phyloP scores from a whole-genome alignment of 768 basidiomycete genomes.

The Chiua virens region DNA sequence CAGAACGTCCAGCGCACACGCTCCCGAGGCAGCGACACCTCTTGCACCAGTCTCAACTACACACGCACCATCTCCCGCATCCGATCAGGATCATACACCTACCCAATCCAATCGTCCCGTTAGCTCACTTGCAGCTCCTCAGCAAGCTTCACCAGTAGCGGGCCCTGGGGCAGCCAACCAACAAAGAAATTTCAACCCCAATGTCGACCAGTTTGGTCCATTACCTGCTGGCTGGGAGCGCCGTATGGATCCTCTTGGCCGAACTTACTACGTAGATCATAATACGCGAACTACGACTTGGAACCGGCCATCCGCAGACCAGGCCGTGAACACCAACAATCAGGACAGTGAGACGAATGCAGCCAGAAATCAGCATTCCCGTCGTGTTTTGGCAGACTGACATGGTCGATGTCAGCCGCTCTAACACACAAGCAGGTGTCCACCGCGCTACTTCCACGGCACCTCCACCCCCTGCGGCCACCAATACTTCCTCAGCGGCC shows the following conservation, averaged over 20 bases:
- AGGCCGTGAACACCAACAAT: slow-evolving; percentile 65
- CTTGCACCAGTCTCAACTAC: slow-evolving; percentile 42
- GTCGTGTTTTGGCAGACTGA: slow-evolving; percentile 83
- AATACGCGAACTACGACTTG: slow-evolving; percentile 97
- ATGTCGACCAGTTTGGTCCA: slow-evolving; percentile 90
- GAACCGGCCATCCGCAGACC: slow-evolving; percentile 85
- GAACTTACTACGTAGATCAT: slow-evolving; percentile 99
- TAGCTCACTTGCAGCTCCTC: slow-evolving; percentile 29
- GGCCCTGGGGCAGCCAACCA: slow-evolving; percentile 45
- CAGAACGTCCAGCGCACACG: slow-evolving; percentile 67
- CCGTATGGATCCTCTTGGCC: slow-evolving; percentile 91
- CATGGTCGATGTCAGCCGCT: slow-evolving; percentile 70
- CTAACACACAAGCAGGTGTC: slow-evolving; percentile 38
- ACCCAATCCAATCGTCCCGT: slow-evolving; percentile 35
- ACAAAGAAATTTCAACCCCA: slow-evolving; percentile 89
- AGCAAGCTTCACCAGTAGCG: slow-evolving; percentile 28
- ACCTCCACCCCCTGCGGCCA: slow-evolving; percentile 26
- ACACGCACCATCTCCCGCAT: slow-evolving; percentile 24
- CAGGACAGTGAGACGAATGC: slow-evolving; percentile 82
- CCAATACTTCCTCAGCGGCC: slow-evolving; percentile 41
- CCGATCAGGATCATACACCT: slow-evolving; percentile 31
- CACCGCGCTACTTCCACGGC: slow-evolving; percentile 41
- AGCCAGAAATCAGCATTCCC: slow-evolving; percentile 83
- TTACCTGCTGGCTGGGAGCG: slow-evolving; percentile 95
- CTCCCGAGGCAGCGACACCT: slow-evolving; percentile 49